Conservation (phyloP, 2,329 filamentous ascomycete genomes). For the Dryadomyces quercus-mongolicae region DNA sequence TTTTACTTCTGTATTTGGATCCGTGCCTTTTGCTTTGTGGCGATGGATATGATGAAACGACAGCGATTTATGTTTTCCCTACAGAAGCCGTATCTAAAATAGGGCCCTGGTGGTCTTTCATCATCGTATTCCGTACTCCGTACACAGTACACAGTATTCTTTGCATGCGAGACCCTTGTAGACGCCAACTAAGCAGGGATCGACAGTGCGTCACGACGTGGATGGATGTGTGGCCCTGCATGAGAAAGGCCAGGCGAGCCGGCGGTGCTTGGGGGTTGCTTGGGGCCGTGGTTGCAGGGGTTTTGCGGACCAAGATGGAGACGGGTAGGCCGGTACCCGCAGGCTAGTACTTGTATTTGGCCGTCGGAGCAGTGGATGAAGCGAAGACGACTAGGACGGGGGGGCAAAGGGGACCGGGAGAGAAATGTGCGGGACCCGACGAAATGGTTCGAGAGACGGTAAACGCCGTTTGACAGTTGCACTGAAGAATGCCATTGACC, state of each 20-base stretch:
- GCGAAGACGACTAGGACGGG: not conserved
- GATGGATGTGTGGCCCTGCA: no score
- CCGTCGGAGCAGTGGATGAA: no score
- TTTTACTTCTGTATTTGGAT: not conserved
- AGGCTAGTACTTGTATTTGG: no score
- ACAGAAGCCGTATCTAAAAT: not conserved
- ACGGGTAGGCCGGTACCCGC: not conserved
- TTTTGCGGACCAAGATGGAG: not conserved
- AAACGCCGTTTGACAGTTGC: not conserved
- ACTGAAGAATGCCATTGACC: not conserved
- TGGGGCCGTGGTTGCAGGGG: not conserved
- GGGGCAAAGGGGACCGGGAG: no score
- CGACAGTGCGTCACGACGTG: not conserved
- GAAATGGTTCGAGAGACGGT: not conserved
- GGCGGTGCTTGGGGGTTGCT: no score
- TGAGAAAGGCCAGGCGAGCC: no score
- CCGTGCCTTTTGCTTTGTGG: not conserved
- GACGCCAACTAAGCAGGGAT: not conserved
- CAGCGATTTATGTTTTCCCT: no score
- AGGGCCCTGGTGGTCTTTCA: not conserved
- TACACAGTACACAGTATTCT: no score
- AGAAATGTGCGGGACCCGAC: not conserved
- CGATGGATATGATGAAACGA: not conserved
- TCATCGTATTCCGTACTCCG: no score
- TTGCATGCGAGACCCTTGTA: not conserved